Evolutionary conservation across 2,329 filamentous ascomycete genomes (phyloP), one percentile per base, ranked within the genome.

Genomic region (Cordyceps fumosorosea): DNA sequence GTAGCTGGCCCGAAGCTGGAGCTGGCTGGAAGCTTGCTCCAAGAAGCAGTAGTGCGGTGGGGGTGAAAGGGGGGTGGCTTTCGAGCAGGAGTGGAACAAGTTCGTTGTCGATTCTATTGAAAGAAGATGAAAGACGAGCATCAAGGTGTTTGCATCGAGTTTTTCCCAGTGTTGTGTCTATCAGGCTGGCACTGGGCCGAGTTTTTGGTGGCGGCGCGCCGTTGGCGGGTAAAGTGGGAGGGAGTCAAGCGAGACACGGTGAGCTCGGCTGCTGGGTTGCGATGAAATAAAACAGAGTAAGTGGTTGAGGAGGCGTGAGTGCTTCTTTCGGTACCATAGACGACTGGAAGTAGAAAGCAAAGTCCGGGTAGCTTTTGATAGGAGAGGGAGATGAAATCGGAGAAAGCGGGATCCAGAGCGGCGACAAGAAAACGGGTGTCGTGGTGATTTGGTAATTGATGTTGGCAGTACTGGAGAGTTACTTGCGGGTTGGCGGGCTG

Each of bases 11-110:
- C 57, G 12, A 26, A 44, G 52, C 40, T 50, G 29, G 29, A 29
- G 29, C 18, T 12, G 40, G 34, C 40, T 34, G 37, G 37, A 40
- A 60, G 57, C 57, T 60, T 60, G 48, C 57, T 59, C 26, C 24
- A 60, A 60, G 48, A 37, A 60, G 57, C 26, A 34, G 40, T 60
- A 60, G 57, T 24, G 50, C 24, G 57, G 57, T 60, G 57, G 57
- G n/a, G 50, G 57, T 60, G 57, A 60, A 60, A 60, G 57, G 57
- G 57, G 57, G 57, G 48, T 60, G 57, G 57, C 57, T 40, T 62
- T 56, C 51, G 57, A 62, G 40, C 47, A 45, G 53, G 34, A 56
- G 57, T 48, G 34, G 61, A 58, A 45, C 26, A 58, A 45, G 24
- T 12, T 37, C 2, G 34, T 14, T 45, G 57, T 60, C n/a, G 57